Conservation (phyloP, 805 yeast genomes). For the Helenozyma baotianmanensis region DNA sequence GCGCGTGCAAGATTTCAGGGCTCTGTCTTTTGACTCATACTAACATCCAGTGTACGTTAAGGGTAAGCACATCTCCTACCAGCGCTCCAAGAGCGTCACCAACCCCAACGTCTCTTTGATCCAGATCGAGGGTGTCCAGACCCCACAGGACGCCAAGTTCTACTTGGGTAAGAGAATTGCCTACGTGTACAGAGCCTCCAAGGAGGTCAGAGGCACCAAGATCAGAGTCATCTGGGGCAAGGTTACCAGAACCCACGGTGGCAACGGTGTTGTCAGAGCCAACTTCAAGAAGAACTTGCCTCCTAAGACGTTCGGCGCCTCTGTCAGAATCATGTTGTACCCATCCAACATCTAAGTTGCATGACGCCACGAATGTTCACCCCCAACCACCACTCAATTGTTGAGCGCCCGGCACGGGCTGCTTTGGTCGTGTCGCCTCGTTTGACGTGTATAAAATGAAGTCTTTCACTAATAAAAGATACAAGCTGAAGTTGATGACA, state of each 20-base stretch:
- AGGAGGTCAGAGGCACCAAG: slow-evolving; percentile 98
- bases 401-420: slow-evolving; percentile 4
- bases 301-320: slow-evolving; percentile 99
- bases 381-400: slow-evolving; percentile 10
- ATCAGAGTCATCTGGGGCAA: slow-evolving; percentile 99
- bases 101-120: slow-evolving; percentile 97
- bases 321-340: slow-evolving; percentile 99
- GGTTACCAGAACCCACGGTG: slow-evolving; percentile 98
- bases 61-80: slow-evolving; percentile 99
- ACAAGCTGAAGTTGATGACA: no score
- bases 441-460: slow-evolving; percentile 19
- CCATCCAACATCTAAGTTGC: slow-evolving; percentile 94
- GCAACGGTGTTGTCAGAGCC: slow-evolving; percentile 97
- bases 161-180: slow-evolving; percentile 99
- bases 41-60: slow-evolving; percentile 88
- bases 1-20: no score
- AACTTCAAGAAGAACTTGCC: slow-evolving; percentile 98
- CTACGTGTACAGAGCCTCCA: slow-evolving; percentile 97
- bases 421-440: slow-evolving; percentile 1
- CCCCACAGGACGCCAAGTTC: slow-evolving; percentile 94
- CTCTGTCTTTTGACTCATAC: no score
- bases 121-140: slow-evolving; percentile 93
- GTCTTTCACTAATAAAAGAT: slow-evolving; percentile 14
- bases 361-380: background rate
- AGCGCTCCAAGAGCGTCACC: slow-evolving; percentile 97